Evolutionary conservation across 2,329 filamentous ascomycete species (phyloP).

Genomic region (Cyphellophora attinorum): DNA sequence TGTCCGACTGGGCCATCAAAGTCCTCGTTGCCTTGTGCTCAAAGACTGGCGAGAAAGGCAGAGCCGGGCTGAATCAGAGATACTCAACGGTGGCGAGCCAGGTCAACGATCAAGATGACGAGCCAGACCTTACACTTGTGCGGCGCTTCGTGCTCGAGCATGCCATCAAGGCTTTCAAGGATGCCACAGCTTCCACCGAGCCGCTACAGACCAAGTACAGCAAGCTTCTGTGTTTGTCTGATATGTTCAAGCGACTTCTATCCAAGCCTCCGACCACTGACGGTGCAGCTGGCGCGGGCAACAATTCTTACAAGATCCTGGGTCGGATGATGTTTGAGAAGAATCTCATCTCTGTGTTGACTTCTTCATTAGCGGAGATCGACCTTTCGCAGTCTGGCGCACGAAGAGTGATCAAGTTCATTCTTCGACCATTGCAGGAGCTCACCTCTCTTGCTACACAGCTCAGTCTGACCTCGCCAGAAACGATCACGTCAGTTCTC

Average conservation of each 20-base stretch:
- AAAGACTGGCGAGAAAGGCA: slow-evolving; percentile 70
- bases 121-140: slow-evolving; percentile 79
- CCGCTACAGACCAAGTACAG: slow-evolving; percentile 77
- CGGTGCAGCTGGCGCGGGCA: slow-evolving; percentile 26
- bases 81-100: slow-evolving; percentile 35
- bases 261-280: slow-evolving; percentile 63
- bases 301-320: slow-evolving; percentile 66
- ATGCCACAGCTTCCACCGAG: slow-evolving; percentile 70
- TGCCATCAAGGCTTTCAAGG: slow-evolving; percentile 81
- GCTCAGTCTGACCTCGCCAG: slow-evolving; percentile 63
- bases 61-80: slow-evolving; percentile 18
- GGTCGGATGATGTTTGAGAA: slow-evolving; percentile 98
- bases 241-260: slow-evolving; percentile 88
- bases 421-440: slow-evolving; percentile 77
- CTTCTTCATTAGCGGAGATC: slow-evolving; percentile 85
- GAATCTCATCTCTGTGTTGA: slow-evolving; percentile 81
- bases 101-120: slow-evolving; percentile 55
- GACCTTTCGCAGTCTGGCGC: slow-evolving; percentile 90
- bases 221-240: slow-evolving; percentile 74
- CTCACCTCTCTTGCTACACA: slow-evolving; percentile 80
- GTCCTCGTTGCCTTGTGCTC: slow-evolving; percentile 78
- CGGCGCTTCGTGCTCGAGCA: slow-evolving; percentile 93
- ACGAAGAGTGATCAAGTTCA: slow-evolving; percentile 92
- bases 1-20: slow-evolving; percentile 75
- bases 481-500: slow-evolving; percentile 53